A percentile compares a stretch with the other conserved stretches of the same genome.
phyloP scores from a whole-genome alignment of 371 early-diverging fungal species.

The Mucor saturninus region DNA sequence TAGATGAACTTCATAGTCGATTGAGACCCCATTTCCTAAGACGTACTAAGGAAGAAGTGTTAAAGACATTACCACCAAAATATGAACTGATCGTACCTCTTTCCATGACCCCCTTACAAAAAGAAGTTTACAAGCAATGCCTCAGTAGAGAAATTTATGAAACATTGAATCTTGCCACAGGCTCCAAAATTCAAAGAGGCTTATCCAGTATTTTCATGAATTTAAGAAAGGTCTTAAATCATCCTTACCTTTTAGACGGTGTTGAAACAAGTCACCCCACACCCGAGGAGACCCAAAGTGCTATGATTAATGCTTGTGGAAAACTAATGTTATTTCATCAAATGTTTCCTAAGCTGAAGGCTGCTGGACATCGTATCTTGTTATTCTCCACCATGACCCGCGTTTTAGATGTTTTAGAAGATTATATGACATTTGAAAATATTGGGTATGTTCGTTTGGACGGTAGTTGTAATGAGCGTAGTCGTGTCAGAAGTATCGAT shows the following conservation, averaged over 20 bases:
- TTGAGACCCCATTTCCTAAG: conserved; percentile 90
- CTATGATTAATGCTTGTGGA: conserved; percentile 68
- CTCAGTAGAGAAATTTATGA: conserved; percentile 52
- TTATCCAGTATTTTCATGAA: conserved; percentile 65
- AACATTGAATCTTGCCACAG: conserved; percentile 41
- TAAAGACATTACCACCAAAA: conserved; percentile 89
- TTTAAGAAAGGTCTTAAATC: conserved; percentile 74
- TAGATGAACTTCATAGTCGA: conserved; percentile 43
- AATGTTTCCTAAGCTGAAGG: conserved; percentile 64
- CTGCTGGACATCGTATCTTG: conserved; percentile 68
- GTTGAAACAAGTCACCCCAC: conserved; percentile 45
- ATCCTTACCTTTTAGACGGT: conserved; percentile 73
- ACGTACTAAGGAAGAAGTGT: conserved; percentile 87
- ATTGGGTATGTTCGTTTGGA: conserved; percentile 79
- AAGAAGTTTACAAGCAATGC: conserved; percentile 80
- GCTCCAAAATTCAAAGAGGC: conserved; percentile 31
- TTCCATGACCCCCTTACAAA: conserved; percentile 78
- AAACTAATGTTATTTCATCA: conserved; percentile 74
- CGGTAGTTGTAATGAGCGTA: conserved; percentile 68
- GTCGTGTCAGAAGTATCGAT: conserved; percentile 81
- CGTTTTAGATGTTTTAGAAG: conserved; percentile 69
- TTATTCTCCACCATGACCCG: conserved; percentile 79
- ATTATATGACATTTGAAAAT: conserved; percentile 64
- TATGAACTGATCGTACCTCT: conserved; percentile 86
- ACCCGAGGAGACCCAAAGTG: conserved; percentile 47